Evolutionary conservation across 345 rosid species (phyloP).

Genomic region (Bruguiera sexangula): DNA sequence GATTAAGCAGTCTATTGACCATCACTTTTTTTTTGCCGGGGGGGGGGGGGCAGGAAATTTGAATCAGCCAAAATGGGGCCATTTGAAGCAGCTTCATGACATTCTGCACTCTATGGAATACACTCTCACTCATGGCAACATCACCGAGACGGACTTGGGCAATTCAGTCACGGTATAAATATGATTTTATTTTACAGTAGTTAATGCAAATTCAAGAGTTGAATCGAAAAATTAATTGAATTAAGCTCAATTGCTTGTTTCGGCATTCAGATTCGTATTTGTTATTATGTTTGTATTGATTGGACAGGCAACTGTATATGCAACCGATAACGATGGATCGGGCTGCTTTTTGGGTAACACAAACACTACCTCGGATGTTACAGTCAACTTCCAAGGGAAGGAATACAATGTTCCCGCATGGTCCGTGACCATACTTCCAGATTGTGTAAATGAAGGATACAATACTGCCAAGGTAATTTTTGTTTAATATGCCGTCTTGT

Average conservation of each 20-base stretch:
- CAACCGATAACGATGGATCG: slow-evolving; percentile 28
- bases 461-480: slow-evolving; percentile 58
- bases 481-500: too few relatives aligned
- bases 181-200: background rate
- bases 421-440: slow-evolving; percentile 71
- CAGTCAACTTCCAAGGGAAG: slow-evolving; percentile 41
- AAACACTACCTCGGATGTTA: slow-evolving; percentile 40
- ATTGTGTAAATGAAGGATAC: slow-evolving; percentile 52
- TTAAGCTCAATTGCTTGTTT: too few relatives aligned
- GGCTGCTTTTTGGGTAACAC: slow-evolving; percentile 56
- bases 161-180: slow-evolving; percentile 18
- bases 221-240: too few relatives aligned
- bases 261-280: too few relatives aligned
- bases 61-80: slow-evolving; percentile 84
- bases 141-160: slow-evolving; percentile 33
- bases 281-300: background rate
- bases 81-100: slow-evolving; percentile 60
- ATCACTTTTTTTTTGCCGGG: background rate
- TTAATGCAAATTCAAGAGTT: background rate
- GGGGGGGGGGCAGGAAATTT: slow-evolving; percentile 38
- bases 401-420: slow-evolving; percentile 52
- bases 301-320: slow-evolving; percentile 44
- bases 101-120: slow-evolving; percentile 53
- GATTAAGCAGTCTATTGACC: background rate
- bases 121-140: slow-evolving; percentile 49